Evolutionary conservation across 208 protist species (phyloP).

Genomic region (Herpetomonas tarakana): DNA sequence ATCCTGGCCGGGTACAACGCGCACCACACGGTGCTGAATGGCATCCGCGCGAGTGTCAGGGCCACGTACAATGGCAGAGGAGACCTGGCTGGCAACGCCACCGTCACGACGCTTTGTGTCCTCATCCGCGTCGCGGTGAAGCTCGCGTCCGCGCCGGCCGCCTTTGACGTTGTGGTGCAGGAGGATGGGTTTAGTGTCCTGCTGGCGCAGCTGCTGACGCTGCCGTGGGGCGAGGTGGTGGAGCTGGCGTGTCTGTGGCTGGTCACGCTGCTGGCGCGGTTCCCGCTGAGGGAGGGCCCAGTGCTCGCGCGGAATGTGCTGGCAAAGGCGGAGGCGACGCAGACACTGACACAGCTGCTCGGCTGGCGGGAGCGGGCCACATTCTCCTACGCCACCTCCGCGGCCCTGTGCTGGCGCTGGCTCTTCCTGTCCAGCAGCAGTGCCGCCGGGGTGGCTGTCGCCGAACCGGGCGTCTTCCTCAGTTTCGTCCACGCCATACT

Average conservation of each 20-base stretch:
- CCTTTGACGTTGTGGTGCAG: slow-evolving; percentile 20
- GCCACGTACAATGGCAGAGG: background rate
- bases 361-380: slow-evolving; percentile 22
- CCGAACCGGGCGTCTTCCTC: slow-evolving; percentile 18
- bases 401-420: slow-evolving; percentile 52
- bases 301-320: slow-evolving; percentile 14
- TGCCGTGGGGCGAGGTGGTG: slow-evolving; percentile 45
- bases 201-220: slow-evolving; percentile 26
- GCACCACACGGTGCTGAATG: slow-evolving; percentile 17
- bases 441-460: slow-evolving; percentile 14
- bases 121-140: no score
- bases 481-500: slow-evolving; percentile 34
- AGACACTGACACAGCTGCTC: slow-evolving; percentile 19
- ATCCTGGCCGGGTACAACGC: slow-evolving; percentile 38
- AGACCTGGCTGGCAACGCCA: slow-evolving; percentile 3
- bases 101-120: slow-evolving; percentile 28
- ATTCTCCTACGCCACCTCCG: slow-evolving; percentile 23
- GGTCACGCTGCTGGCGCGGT: slow-evolving; percentile 20
- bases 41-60: slow-evolving; percentile 10
- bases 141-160: no score
- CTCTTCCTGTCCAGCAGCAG: slow-evolving; percentile 34
- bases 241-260: slow-evolving; percentile 26
- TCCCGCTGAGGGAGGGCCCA: slow-evolving; percentile 18
- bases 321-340: background rate
- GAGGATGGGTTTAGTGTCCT: slow-evolving; percentile 5